Percentiles rank a stretch among this genome's conserved stretches.
These are phyloP conservation scores for Lachancea sp. DNA, from an alignment of 805 yeast genomes.

Conservation along the genomic window DNA sequence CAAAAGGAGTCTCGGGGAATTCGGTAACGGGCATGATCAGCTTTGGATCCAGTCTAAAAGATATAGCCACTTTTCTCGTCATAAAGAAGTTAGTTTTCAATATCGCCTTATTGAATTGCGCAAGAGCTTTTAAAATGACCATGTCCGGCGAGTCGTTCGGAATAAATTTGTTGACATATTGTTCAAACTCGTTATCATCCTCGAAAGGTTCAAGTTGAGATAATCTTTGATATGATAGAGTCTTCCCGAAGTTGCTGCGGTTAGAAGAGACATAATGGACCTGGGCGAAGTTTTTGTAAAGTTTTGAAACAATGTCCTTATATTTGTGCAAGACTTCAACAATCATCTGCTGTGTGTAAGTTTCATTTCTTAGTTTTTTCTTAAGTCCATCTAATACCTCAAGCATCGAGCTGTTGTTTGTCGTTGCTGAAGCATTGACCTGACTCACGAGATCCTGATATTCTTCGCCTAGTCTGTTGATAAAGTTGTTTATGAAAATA, in stretches of 20 bases:
- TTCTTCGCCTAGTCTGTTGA: conserved; percentile 90
- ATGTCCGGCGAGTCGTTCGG: conserved; percentile 73
- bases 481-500: conserved; percentile 87
- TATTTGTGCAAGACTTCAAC: conserved; percentile 67
- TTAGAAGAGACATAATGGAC: conserved; percentile 63
- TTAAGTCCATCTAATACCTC: conserved; percentile 77
- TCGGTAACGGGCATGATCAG: conserved; percentile 73
- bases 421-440: conserved; percentile 40
- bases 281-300: conserved; percentile 89
- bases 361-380: conserved; percentile 86
- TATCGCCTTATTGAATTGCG: conserved; percentile 76
- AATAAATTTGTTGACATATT: conserved; percentile 57
- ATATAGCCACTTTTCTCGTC: conserved; percentile 89
- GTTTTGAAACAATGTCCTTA: conserved; percentile 65
- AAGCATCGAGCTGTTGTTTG: conserved; percentile 49
- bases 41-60: conserved; percentile 83
- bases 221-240: conserved; percentile 81
- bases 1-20: conserved; percentile 89
- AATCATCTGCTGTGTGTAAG: conserved; percentile 82
- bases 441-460: conserved; percentile 62
- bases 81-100: conserved; percentile 91
- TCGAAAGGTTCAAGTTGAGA: conserved; percentile 70
- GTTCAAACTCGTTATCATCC: conserved; percentile 67
- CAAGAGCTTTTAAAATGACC: conserved; percentile 73
- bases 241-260: conserved; percentile 52